Conservation (phyloP, 768 basidiomycete species). For the Lactarius trivialis region DNA sequence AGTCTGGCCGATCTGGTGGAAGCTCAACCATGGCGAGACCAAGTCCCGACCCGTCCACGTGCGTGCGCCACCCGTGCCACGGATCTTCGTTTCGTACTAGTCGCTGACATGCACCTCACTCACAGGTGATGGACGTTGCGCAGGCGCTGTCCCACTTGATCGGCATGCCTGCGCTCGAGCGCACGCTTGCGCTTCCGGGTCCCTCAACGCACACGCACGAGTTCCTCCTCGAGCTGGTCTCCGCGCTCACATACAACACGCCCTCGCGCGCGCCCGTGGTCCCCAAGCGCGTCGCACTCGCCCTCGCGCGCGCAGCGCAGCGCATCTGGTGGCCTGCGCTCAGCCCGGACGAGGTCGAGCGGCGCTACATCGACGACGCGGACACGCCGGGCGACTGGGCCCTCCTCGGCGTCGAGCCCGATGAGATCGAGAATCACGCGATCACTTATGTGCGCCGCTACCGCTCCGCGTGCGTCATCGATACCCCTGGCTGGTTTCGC, state of each 20-base stretch:
- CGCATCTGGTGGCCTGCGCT: conserved; percentile 86
- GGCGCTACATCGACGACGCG: conserved; percentile 81
- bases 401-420: conserved; percentile 70
- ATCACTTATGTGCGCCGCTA: conserved; percentile 87
- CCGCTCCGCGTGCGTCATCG: conserved; percentile 69
- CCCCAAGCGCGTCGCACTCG: conserved; percentile 64
- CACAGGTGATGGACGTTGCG: conserved; percentile 87
- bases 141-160: conserved; percentile 81
- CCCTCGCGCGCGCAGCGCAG: conserved; percentile 60
- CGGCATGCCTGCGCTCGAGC: conserved; percentile 50
- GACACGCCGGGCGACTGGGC: conserved; percentile 76
- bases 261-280: conserved; percentile 66
- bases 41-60: conserved; percentile 90
- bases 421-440: conserved; percentile 81
- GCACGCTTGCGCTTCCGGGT: conserved; percentile 79
- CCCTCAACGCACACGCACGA: conserved; percentile 81
- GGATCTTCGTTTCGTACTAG: conserved; percentile 5
- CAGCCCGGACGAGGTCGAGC: conserved; percentile 82
- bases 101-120: no score
- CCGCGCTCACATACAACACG: conserved; percentile 70
- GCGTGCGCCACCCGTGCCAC: conserved; percentile 49
- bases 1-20: conserved; percentile 94
- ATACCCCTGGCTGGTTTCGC: neutral
- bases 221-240: conserved; percentile 71
- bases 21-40: conserved; percentile 82